These are phyloP conservation scores for Rhodomyrtus psidioides DNA, from an alignment of 441 rosid species.

Conservation along the genomic window DNA sequence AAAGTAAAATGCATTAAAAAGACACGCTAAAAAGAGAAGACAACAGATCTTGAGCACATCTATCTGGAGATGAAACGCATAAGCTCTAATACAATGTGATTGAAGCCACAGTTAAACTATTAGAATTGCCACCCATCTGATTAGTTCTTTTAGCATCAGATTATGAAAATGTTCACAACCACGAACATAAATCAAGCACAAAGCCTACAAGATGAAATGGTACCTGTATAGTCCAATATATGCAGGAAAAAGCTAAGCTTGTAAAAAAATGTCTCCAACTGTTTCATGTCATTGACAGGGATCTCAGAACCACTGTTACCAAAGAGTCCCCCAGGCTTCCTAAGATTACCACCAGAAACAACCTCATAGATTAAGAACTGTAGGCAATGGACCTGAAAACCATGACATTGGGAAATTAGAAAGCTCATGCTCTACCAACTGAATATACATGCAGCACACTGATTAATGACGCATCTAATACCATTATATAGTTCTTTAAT, in stretches of 20 bases:
- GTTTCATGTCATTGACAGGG: constrained; percentile 91
- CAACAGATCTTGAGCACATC: neutral
- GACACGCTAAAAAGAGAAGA: neutral
- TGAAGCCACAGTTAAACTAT: neutral
- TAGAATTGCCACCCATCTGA: neutral
- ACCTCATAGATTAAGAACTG: constrained; percentile 97
- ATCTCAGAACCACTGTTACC: constrained; percentile 98
- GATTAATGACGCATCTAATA: neutral
- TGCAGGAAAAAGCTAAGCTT: constrained; percentile 98
- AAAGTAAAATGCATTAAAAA: neutral
- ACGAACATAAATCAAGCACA: neutral
- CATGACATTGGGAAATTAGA: neutral
- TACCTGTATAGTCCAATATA: constrained; percentile 93
- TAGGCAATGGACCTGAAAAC: constrained; percentile 83
- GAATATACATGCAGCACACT: neutral
- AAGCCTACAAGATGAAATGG: constrained; percentile 5
- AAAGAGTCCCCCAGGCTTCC: constrained; percentile 99
- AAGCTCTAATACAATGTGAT: neutral
- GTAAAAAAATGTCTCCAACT: constrained; percentile 94
- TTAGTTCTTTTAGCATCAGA: neutral
- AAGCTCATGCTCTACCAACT: neutral
- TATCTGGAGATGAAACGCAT: neutral
- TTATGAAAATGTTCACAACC: neutral
- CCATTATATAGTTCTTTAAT: neutral
- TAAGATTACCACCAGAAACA: constrained; percentile 98